Evolutionary conservation across 805 yeast species (phyloP), one percentile per base, ranked within the genome.

Genomic region (Candida fluviatilis): DNA sequence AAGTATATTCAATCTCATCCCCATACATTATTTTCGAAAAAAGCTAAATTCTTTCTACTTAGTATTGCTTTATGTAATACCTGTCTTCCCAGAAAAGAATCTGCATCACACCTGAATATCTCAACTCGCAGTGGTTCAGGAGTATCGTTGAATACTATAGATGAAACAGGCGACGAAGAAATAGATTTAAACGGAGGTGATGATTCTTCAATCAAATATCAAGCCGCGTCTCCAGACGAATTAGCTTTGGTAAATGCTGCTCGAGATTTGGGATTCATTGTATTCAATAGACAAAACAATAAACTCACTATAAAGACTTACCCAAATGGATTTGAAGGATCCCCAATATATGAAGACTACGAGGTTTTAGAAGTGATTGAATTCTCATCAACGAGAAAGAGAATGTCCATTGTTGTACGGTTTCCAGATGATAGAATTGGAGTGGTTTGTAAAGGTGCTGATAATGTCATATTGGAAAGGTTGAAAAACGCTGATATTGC

Each of bases 141-240:
- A n/a, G 14, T 12, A 11, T 51, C 60, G n/a, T 40, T 44, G 19
- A 49, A 55, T 18, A 56, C 56, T 17, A 45, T 44, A 18, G 48
- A 40, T 12, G 43, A 39, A 11, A 46, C 36, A 13, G 21, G 16
- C 14, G 33, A 36, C 11, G 41, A 43, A 6, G 26, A 13, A n/a
- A 27, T 7, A 14, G 47, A 42, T 24, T 49, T 49, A 15, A 43
- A 28, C 1, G 46, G 35, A 4, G 49, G 46, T 2, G 49, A 39
- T 17, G 75, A 66, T 31, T 79, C 70, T 16, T 66, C 70, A 16
- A 76, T 89, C 17, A 81, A 78, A 40, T 93, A 93, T 51, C 97
- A 91, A 55, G 87, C 98, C 0, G 80, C 98, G 0, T 90, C 97
- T 0, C 99, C 99, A 0, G 99, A 93, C 62, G 99, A 93, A 57